phyloP scores from a whole-genome alignment of 1,284 basidiomycete genomes.

The Marasmius sp. region DNA sequence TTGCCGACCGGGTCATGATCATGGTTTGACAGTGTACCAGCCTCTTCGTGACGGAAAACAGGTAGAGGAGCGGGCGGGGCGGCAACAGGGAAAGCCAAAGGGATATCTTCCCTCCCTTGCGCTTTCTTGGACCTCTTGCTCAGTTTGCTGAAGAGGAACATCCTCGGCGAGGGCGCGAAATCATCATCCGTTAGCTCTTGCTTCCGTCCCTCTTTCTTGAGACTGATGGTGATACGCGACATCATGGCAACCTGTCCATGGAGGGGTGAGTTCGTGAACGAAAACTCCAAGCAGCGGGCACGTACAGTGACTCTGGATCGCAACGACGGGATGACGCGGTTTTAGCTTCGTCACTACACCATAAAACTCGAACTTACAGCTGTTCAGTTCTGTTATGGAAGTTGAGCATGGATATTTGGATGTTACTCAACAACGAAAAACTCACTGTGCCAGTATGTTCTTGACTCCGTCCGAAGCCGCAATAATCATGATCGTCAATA shows the following conservation, averaged over 20 bases:
- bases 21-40: too few species aligned
- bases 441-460: conserved; percentile 47
- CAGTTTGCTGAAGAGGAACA: neutral
- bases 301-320: neutral
- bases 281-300: neutral
- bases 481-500: conserved; percentile 46
- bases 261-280: neutral
- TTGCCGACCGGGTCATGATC: neutral
- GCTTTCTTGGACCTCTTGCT: neutral
- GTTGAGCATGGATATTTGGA: neutral
- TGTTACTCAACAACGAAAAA: conserved; percentile 1
- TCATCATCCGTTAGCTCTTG: neutral
- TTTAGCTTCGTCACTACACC: neutral
- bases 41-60: neutral
- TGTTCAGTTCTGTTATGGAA: conserved; percentile 37
- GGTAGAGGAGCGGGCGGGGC: neutral
- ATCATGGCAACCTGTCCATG: conserved; percentile 43
- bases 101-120: neutral
- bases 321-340: neutral
- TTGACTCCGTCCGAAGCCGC: conserved; percentile 34
- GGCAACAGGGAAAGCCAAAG: neutral
- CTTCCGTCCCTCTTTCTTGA: conserved; percentile 21
- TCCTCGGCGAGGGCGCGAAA: neutral
- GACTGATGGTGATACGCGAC: conserved; percentile 45
- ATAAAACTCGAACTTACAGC: conserved; percentile 32